Evolutionary conservation across 345 rosid species (phyloP).

Genomic region (Dipteronia dyeriana): DNA sequence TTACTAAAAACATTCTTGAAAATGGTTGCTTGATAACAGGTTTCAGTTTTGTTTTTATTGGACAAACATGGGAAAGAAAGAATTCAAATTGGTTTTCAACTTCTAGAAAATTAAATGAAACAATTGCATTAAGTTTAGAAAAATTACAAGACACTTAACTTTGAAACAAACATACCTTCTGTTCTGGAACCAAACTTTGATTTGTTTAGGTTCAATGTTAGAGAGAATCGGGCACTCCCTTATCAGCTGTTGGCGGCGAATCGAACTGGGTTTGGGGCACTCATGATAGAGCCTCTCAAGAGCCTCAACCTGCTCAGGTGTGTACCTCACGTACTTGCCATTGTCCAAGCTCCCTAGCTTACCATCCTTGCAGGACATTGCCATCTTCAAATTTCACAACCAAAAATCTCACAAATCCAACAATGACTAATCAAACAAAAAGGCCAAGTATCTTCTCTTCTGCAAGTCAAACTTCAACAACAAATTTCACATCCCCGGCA

Average conservation of each 20-base stretch:
- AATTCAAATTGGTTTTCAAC: not conserved
- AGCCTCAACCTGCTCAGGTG: slow-evolving; percentile 99
- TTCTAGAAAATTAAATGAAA: not conserved
- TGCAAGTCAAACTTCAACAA: not conserved
- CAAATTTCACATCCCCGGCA: slow-evolving; percentile 14
- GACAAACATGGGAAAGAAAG: not conserved
- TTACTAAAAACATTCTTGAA: not conserved
- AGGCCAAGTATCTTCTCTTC: slow-evolving; percentile 14
- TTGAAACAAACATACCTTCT: slow-evolving; percentile 61
- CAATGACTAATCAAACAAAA: slow-evolving; percentile 2
- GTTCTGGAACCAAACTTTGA: slow-evolving; percentile 99
- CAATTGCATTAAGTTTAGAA: not conserved
- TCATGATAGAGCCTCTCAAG: slow-evolving; percentile 99
- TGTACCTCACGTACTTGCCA: slow-evolving; percentile 98
- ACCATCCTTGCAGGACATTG: slow-evolving; percentile 95
- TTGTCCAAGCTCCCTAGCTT: slow-evolving; percentile 74
- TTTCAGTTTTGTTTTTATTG: not conserved
- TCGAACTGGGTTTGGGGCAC: slow-evolving; percentile 98
- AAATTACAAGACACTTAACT: not conserved
- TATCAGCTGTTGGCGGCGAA: slow-evolving; percentile 97
- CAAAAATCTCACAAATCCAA: slow-evolving; percentile 22
- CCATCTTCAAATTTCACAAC: slow-evolving; percentile 47
- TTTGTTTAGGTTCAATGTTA: slow-evolving; percentile 97
- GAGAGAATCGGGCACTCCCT: slow-evolving; percentile 99
- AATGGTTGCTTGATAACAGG: not conserved